A percentile compares a stretch with the other conserved stretches of the same genome.
Evolutionary conservation across 352 stramenopile genomes (phyloP).

Genomic region (Phytopythium helicoides): DNA sequence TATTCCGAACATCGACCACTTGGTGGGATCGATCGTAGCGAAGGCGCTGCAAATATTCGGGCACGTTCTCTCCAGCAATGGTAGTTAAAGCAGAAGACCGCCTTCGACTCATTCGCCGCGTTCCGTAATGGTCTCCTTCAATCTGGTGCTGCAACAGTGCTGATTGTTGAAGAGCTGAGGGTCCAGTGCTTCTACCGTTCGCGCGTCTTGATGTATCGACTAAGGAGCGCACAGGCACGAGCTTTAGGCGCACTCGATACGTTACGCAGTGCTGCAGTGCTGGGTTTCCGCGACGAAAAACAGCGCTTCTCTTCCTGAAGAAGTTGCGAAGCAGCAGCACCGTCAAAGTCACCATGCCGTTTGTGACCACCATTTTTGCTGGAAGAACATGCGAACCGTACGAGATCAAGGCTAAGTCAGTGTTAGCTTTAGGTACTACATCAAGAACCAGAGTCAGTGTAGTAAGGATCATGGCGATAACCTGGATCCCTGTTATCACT

Average conservation of each 20-base stretch:
- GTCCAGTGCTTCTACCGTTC: too few relatives aligned
- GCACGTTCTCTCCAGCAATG: neutral
- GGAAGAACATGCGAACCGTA: constrained; percentile 5
- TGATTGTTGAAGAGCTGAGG: too few relatives aligned
- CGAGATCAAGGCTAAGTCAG: neutral
- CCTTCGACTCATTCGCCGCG: too few relatives aligned
- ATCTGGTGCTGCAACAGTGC: too few relatives aligned
- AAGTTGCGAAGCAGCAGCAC: constrained; percentile 12
- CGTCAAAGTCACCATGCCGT: constrained; percentile 8
- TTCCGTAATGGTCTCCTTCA: too few relatives aligned
- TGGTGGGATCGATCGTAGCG: neutral
- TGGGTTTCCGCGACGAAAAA: neutral
- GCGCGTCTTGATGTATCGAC: too few relatives aligned
- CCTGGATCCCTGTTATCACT: neutral
- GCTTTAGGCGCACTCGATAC: constrained; percentile 7
- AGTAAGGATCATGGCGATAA: neutral
- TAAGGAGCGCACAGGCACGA: neutral
- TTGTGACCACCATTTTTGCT: constrained; percentile 5
- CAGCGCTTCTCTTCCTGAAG: constrained; percentile 5
- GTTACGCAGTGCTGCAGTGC: constrained; percentile 7
- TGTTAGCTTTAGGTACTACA: neutral
- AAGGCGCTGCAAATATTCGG: neutral
- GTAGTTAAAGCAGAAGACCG: too few relatives aligned
- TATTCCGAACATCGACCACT: neutral
- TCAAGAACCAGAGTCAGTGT: neutral